Conservation (phyloP, 345 rosid genomes). For the Melaleuca alternifolia region DNA sequence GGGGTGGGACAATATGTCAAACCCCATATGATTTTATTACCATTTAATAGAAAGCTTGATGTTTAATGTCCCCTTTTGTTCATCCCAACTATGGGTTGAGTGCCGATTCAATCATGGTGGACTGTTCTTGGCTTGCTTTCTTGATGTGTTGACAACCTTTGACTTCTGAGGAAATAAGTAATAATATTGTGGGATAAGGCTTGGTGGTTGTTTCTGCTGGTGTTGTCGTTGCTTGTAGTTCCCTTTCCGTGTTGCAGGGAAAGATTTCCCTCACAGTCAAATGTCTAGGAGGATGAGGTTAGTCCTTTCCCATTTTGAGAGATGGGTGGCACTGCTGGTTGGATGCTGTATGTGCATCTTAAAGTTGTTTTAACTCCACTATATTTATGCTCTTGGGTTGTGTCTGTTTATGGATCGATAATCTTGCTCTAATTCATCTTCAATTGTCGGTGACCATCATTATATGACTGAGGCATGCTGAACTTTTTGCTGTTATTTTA, state of each 20-base stretch:
- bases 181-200: background rate
- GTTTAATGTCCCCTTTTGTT: background rate
- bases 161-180: background rate
- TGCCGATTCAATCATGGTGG: background rate
- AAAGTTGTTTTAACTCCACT: background rate
- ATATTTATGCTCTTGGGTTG: background rate
- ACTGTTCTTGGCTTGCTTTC: background rate
- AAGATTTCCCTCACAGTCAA: background rate
- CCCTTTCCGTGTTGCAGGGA: background rate
- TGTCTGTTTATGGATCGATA: background rate
- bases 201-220: background rate
- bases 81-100: background rate
- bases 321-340: background rate
- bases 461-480: background rate
- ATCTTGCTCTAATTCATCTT: background rate
- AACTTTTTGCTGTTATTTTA: background rate
- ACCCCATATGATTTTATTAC: background rate
- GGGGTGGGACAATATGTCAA: background rate
- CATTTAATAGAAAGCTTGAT: background rate
- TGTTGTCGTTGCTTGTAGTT: background rate
- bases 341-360: background rate
- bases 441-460: background rate
- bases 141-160: background rate
- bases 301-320: background rate
- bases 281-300: background rate